Evolutionary conservation across 164 flowering plant genomes (phyloP), one percentile per base, ranked within the genome.

Genomic region (Sedum album): DNA sequence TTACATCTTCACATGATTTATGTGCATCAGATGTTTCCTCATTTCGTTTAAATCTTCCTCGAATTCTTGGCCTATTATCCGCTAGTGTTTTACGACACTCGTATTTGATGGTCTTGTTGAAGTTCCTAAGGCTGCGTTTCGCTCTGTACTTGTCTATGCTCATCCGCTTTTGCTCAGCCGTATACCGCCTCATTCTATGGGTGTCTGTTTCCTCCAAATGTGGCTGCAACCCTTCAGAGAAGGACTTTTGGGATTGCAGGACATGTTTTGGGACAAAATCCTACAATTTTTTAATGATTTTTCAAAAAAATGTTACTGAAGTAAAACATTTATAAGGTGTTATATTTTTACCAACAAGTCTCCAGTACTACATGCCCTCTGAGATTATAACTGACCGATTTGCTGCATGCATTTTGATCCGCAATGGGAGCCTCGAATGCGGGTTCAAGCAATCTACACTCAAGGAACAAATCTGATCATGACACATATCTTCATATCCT

Each of bases 41-140:
- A 64, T 84, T 85, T 6, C 90, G 80, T 0, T 93, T 93, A 71
- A 91, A 91, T 70, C 97, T 84, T 70, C 97, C 97, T 76, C 97
- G 88, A 68, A 91, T 75, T 35, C 97, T 78, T 0, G 90, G 97
- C 15, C 95, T 68, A 71, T 78, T 91, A 84, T 91, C 97, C 4
- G 97, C 97, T 71, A 91, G 82, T 6, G 91, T 84, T 70, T 91
- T 91, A 4, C 95, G 87, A 72, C 97, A 91, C 76, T 88, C 91
- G 77, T 91, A 91, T 94, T 90, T 90, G 38, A 90, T 88, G 20
- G 90, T 90, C 67, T 85, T 88, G 77, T 77, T 84, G 82, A 85
- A 90, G 72, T 88, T 90, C 65, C 97, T 85, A 33, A 81, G 90
- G 31, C 79, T 79, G 4, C 92, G 82, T 69, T 90, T 90, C 65